Percentiles rank a stretch among this genome's conserved stretches.
Evolutionary conservation across 495 filamentous ascomycete species (phyloP).

Genomic region (Xylaria telfairii): DNA sequence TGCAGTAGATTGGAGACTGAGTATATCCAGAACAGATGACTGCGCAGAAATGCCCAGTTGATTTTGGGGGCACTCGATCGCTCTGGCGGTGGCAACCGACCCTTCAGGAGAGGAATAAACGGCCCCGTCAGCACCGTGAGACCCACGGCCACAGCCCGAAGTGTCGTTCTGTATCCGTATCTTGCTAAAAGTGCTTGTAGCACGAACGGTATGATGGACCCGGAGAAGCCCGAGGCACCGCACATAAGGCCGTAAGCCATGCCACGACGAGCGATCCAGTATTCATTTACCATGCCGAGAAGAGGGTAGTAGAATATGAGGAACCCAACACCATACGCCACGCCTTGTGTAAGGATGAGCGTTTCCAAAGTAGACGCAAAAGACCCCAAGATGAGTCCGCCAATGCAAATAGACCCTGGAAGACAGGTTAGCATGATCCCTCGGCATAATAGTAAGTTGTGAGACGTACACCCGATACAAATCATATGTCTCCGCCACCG

Average conservation of each 20-base stretch:
- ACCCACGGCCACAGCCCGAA: constrained; percentile 44
- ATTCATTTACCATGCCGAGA: constrained; percentile 39
- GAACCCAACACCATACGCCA: constrained; percentile 47
- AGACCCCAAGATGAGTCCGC: constrained; percentile 40
- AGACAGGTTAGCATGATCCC: not conserved
- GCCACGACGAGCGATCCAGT: constrained; percentile 41
- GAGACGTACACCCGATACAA: constrained; percentile 34
- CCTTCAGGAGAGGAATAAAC: constrained; percentile 23
- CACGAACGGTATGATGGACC: constrained; percentile 44
- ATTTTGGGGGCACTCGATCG: constrained; percentile 4
- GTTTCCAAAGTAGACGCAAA: constrained; percentile 38
- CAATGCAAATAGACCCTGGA: constrained; percentile 33
- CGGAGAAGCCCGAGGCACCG: constrained; percentile 44
- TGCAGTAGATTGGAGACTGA: constrained; percentile 31
- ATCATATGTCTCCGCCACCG: constrained; percentile 41
- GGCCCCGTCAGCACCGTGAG: constrained; percentile 41
- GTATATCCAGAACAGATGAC: constrained; percentile 20
- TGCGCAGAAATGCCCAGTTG: constrained; percentile 21
- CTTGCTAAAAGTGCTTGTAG: constrained; percentile 39
- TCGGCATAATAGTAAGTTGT: not conserved
- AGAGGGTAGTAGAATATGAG: constrained; percentile 45
- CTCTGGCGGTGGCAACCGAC: constrained; percentile 2
- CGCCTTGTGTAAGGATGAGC: constrained; percentile 46
- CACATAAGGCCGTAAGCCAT: constrained; percentile 52
- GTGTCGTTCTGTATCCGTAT: constrained; percentile 42